Base-by-base conservation (phyloP, 768 basidiomycete species). In the Fistulinella prunicolor region DNA sequence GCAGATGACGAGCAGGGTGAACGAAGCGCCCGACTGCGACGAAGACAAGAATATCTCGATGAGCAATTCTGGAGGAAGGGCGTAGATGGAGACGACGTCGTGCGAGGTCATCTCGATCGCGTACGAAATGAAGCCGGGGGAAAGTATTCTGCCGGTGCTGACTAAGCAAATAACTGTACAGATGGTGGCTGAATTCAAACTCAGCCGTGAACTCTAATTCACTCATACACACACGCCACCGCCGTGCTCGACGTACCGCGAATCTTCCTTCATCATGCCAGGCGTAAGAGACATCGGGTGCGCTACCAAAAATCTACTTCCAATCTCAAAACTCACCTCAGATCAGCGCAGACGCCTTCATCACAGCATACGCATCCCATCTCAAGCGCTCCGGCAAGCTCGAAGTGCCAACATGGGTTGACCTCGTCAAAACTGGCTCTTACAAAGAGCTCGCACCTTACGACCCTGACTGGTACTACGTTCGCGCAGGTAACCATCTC, bases 391-490 rank as follows among this genome's bases (percentile, higher is more conserved):
- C 92, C 55, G 96, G 96, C 73, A 98, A 98, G 80, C 90, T 99
- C 65, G 94, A 99, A 77, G 90, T 98, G 53, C 95, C 95, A 60
- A 86, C 83, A 72, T 98, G 95, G 95, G 95, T 90, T 53, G 95
- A 96, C 72, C 76, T 97, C 62, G 96, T 99, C 70, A 99, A 99
- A 81, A 99, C 96, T 53, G 95, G 91, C 69, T 76, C 88, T 51
- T 94, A 79, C 81, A 98, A 98, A 73, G 96, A 99, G 75, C 90
- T 96, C 52, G 95, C 94, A 45, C 96, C 96, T 46, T 97, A 97
- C 75, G 93, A 98, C 73, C 89, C 92, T 36, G 96, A 99, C 73
- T 99, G 96, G 96, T 99, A 85, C 82, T 99, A 98, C 75, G 80
- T 95, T 69, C 92, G 96, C 64, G 90, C 95, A 74, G 94, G 94